Percentiles rank a stretch among this genome's conserved stretches.
Evolutionary conservation across 345 rosid species (phyloP).

Genomic region (Acer negundo): DNA sequence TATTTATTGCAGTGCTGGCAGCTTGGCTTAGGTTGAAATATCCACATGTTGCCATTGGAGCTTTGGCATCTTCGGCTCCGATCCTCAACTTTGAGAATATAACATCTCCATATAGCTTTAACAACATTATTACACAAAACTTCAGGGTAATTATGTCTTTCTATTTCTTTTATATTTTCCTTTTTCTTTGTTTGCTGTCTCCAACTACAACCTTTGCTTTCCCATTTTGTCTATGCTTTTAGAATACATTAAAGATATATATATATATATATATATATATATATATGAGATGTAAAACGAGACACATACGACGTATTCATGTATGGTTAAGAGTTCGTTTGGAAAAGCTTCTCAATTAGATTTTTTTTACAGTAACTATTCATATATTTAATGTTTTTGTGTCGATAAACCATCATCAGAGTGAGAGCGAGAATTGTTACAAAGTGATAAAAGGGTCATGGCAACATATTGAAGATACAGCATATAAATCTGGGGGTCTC

Average conservation of each 20-base stretch:
- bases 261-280: neutral
- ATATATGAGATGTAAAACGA: neutral
- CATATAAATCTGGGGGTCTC: conserved; percentile 33
- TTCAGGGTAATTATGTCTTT: conserved; percentile 39
- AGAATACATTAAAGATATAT: neutral
- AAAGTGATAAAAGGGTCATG: conserved; percentile 55
- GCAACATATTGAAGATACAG: conserved; percentile 39
- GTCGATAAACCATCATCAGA: conserved; percentile 21
- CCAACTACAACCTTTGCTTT: too few species aligned
- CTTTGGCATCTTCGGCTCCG: conserved; percentile 53
- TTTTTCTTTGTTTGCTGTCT: neutral
- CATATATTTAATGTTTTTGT: neutral
- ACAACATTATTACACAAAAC: conserved; percentile 45
- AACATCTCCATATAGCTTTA: conserved; percentile 56
- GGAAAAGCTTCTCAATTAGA: too few species aligned
- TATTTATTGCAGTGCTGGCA: conserved; percentile 34
- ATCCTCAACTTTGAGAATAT: conserved; percentile 45
- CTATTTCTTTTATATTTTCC: neutral
- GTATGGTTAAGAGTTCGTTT: too few species aligned
- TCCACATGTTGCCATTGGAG: conserved; percentile 53
- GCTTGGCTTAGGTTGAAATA: conserved; percentile 51
- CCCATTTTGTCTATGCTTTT: neutral
- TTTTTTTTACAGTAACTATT: too few species aligned
- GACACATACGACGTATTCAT: neutral
- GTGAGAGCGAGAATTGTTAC: conserved; percentile 62